Evolutionary conservation across 208 protist genomes (phyloP).

Genomic region (Crithidia acanthocephali): DNA sequence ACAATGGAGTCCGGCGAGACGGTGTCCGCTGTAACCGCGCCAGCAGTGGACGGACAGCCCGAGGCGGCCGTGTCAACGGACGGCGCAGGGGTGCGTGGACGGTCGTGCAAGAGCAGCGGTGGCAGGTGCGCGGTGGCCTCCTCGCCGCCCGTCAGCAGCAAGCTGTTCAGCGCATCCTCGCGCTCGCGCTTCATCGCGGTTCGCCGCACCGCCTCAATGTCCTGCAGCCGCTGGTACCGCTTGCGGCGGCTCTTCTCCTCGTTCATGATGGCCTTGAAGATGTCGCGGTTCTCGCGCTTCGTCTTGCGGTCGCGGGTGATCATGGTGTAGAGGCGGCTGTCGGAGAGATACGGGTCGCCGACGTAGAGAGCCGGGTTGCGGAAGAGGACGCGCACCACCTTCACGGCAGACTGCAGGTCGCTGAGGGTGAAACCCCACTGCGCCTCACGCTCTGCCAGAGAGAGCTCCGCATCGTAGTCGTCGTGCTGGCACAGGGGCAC

Average conservation of each 20-base stretch:
- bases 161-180: slow-evolving; percentile 71
- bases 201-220: slow-evolving; percentile 65
- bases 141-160: slow-evolving; percentile 43
- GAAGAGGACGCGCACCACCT: slow-evolving; percentile 84
- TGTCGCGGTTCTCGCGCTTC: slow-evolving; percentile 74
- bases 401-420: slow-evolving; percentile 71
- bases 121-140: slow-evolving; percentile 2
- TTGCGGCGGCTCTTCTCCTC: slow-evolving; percentile 78
- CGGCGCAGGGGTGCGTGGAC: background rate
- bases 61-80: background rate
- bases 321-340: slow-evolving; percentile 92
- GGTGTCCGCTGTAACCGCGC: background rate
- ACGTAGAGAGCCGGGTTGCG: slow-evolving; percentile 82
- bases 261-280: slow-evolving; percentile 85
- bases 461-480: slow-evolving; percentile 44
- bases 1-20: background rate
- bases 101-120: slow-evolving; percentile 15
- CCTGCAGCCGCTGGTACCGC: slow-evolving; percentile 70
- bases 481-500: slow-evolving; percentile 33
- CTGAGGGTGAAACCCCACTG: slow-evolving; percentile 88
- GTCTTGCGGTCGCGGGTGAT: slow-evolving; percentile 87
- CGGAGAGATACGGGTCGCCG: slow-evolving; percentile 75
- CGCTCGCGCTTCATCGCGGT: slow-evolving; percentile 91
- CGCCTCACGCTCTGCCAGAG: slow-evolving; percentile 62
- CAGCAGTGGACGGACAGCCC: background rate